phyloP scores from a whole-genome alignment of 768 basidiomycete species.

The Aureoboletus auriporus region DNA sequence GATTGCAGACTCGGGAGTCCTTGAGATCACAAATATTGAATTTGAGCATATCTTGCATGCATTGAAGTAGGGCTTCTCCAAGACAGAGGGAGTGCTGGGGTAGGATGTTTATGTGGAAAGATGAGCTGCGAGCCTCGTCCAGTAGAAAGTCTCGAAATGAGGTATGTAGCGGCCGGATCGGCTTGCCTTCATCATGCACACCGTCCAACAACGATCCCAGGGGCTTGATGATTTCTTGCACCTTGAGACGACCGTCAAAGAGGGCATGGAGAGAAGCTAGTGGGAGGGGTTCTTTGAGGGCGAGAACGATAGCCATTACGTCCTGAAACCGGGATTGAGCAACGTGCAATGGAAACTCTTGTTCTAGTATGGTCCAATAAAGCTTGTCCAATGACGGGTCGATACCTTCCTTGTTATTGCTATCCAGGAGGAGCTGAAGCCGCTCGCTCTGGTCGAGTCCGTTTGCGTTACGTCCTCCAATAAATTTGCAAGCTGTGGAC shows the following conservation, averaged over 20 bases:
- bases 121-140: background rate
- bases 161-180: conserved; percentile 1
- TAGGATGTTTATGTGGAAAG: background rate
- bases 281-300: background rate
- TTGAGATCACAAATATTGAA: conserved; percentile 6
- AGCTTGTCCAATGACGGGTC: background rate
- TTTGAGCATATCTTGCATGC: conserved; percentile 1
- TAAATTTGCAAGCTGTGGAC: conserved; percentile 14
- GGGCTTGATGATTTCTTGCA: background rate
- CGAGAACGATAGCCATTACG: background rate
- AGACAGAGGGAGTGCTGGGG: background rate
- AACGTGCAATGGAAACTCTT: background rate
- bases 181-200: background rate
- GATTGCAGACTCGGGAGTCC: background rate
- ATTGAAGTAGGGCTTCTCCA: background rate
- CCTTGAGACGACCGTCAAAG: background rate
- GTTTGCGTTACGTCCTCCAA: conserved; percentile 1
- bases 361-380: background rate
- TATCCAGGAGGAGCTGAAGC: background rate
- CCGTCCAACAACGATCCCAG: conserved; percentile 3
- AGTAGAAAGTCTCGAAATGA: conserved; percentile 3
- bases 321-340: background rate
- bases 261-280: background rate
- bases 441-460: background rate
- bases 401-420: background rate